Evolutionary conservation across 345 rosid species (phyloP).

Genomic region (Eucalyptus curtisii): DNA sequence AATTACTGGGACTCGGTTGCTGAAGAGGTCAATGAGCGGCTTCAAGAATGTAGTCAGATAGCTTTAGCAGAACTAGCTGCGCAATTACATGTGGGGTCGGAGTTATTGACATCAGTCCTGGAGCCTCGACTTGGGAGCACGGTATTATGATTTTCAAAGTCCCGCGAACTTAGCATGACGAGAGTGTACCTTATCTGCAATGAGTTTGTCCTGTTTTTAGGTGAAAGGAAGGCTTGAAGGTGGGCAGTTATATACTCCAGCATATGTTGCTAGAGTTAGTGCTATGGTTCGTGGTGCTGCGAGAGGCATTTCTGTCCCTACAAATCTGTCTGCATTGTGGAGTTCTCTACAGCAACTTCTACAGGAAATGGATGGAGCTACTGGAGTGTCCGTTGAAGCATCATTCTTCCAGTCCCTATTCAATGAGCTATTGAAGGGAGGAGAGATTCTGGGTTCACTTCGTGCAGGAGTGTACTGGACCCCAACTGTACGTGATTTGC

Average conservation of each 20-base stretch:
- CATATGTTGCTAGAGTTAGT: conserved; percentile 83
- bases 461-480: conserved; percentile 99
- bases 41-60: conserved; percentile 92
- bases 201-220: conserved; percentile 13
- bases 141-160: conserved; percentile 26
- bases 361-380: conserved; percentile 85
- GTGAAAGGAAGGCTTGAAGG: conserved; percentile 99
- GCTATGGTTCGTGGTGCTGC: conserved; percentile 97
- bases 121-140: conserved; percentile 87
- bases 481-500: conserved; percentile 55
- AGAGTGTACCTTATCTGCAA: not conserved
- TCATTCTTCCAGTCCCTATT: conserved; percentile 85
- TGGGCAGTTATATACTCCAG: conserved; percentile 92
- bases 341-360: conserved; percentile 67
- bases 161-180: not conserved
- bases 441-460: conserved; percentile 81
- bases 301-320: conserved; percentile 81
- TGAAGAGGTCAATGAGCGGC: conserved; percentile 94
- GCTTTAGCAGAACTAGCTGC: conserved; percentile 82
- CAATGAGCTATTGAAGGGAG: conserved; percentile 69
- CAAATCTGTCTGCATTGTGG: conserved; percentile 68
- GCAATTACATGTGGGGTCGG: conserved; percentile 80
- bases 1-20: conserved; percentile 83
- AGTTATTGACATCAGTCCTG: conserved; percentile 63
- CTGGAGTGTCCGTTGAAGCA: conserved; percentile 67